These are phyloP conservation scores for Pseudocercospora musae DNA, from an alignment of 2,329 filamentous ascomycete genomes.

Conservation along the genomic window DNA sequence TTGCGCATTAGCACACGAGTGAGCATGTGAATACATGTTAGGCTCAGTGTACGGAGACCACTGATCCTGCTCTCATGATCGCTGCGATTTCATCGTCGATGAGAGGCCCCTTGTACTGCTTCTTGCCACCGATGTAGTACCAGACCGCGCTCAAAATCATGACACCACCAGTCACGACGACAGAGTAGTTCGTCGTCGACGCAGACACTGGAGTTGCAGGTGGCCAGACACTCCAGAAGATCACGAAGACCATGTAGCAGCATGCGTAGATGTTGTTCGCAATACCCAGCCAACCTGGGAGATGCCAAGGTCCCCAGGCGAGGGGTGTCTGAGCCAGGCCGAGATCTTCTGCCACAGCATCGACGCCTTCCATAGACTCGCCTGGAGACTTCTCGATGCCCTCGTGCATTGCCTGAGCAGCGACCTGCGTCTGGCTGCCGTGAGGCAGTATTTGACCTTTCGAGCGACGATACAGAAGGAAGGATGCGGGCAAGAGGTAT, in stretches of 20 bases:
- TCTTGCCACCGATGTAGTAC: constrained; percentile 38
- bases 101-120: constrained; percentile 39
- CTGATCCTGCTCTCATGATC: constrained; percentile 29
- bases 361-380: background rate
- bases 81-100: constrained; percentile 35
- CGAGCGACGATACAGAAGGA: constrained; percentile 44
- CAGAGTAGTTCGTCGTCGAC: constrained; percentile 44
- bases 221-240: constrained; percentile 58
- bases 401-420: background rate
- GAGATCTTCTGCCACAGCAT: background rate
- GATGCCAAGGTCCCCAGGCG: constrained; percentile 56
- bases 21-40: background rate
- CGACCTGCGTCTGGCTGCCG: background rate
- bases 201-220: constrained; percentile 34
- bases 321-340: constrained; percentile 33
- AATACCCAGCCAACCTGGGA: constrained; percentile 51
- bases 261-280: constrained; percentile 56
- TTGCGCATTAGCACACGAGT: constrained; percentile 30
- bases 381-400: background rate
- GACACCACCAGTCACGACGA: constrained; percentile 40
- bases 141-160: constrained; percentile 38
- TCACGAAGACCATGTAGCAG: constrained; percentile 52
- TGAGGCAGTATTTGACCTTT: constrained; percentile 40
- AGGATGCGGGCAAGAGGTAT: constrained; percentile 40
- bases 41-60: constrained; percentile 16